phyloP scores from a whole-genome alignment of 106 monocot genomes.

The Posidonia australis region DNA sequence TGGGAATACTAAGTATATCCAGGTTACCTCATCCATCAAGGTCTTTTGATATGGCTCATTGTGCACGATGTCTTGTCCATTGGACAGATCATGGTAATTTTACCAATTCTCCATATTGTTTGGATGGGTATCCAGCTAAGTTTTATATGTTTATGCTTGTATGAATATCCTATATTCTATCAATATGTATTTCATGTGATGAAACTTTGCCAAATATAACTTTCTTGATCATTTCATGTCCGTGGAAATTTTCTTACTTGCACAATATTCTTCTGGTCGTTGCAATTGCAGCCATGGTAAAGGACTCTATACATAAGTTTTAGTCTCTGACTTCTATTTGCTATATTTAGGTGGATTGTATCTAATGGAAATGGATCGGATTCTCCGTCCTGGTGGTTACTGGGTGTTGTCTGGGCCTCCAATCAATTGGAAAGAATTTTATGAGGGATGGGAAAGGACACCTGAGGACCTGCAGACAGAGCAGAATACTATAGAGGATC shows the following conservation, averaged over 20 bases:
- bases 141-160: not conserved
- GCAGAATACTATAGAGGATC: constrained; percentile 47
- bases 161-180: not conserved
- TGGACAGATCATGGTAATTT: constrained; percentile 63
- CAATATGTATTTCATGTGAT: not conserved
- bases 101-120: not conserved
- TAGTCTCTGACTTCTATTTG: not conserved
- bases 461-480: constrained; percentile 39
- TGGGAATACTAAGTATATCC: constrained; percentile 49
- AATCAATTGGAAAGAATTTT: constrained; percentile 52
- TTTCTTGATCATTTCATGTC: not conserved
- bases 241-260: not conserved
- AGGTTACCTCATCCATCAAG: constrained; percentile 68
- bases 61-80: constrained; percentile 66
- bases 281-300: too few relatives aligned
- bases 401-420: constrained; percentile 81
- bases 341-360: constrained; percentile 37
- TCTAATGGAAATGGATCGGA: constrained; percentile 62
- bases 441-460: constrained; percentile 47
- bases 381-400: constrained; percentile 70
- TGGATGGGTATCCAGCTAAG: not conserved
- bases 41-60: constrained; percentile 90
- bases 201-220: not conserved
- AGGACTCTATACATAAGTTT: not conserved
- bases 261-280: too few relatives aligned